Base-by-base conservation (phyloP, 495 filamentous ascomycete species). In the Aspergillus funiculosus region DNA sequence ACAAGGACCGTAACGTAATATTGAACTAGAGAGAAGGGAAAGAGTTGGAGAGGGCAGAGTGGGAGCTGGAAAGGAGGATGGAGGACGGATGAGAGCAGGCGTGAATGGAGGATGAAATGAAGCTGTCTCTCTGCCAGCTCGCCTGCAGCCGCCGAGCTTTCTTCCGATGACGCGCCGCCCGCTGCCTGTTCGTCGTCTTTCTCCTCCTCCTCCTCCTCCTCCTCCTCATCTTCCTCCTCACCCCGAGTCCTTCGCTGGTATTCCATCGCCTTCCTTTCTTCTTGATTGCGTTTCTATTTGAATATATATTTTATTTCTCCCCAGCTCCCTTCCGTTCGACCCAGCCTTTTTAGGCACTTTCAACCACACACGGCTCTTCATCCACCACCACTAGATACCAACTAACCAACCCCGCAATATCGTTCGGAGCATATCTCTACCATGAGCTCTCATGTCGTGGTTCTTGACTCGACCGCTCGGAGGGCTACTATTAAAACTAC, bases 401-500 rank as follows among this genome's bases (percentile, higher is more conserved):
- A n/a, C n/a, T n/a, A 29, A 28, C 37, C 24, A 41, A 49, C 53
- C 53, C 61, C 57, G 59, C 59, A 54, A 51, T 58, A 45, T 39
- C 39, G 45, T 17, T n/a, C n/a, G n/a, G n/a, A n/a, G n/a, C n/a
- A n/a, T 22, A 48, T 46, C 43, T 50, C 47, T 40, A 70, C 48
- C 52, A 95, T 95, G 87, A 82, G 87, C 48, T 84, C 91, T 25
- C 86, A 92, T 61, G 86, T 98, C 46, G 82, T 91, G 50, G 86
- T 98, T 27, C 76, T 95, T 34, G 85, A 91, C 59, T 75, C 82
- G 26, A 79, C 84, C 47, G 77, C 85, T 48, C 77, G 81, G 48
- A 76, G 84, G 53, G 75, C 77, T 26, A 83, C 76, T n/a, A 69
- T 98, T 61, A 94, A 92, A 63, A 88, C 90, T 24, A 82, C 75